Evolutionary conservation across 108 stramenopile species (phyloP), one percentile per base, ranked within the genome.

Genomic region (Cyclostephanos tholiformis): DNA sequence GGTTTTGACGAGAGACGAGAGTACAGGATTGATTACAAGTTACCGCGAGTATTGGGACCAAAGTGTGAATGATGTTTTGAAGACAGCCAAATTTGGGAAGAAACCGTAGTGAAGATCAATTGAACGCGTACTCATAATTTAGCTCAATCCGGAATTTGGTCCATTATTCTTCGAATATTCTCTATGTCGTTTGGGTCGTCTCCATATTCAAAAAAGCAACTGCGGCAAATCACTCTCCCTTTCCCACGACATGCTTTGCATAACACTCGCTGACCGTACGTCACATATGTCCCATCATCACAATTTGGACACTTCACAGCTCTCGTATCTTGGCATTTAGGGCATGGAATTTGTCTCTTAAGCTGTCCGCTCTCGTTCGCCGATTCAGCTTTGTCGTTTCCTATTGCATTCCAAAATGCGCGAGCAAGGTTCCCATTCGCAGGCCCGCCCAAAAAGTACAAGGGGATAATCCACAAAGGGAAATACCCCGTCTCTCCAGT

Each of bases 21-120:
- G 71, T 7, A 89, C 79, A 29, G 95, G 95, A n/a, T 78, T 93
- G 56, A 93, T 96, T 48, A 92, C 90, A 11, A 84, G 79, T 20
- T 96, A 96, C 66, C 76, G 80, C 52, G 95, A 96, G 68, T 88
- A 72, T 69, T 96, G 95, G 95, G 95, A 96, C 80, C 92, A 96
- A 72, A 84, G 85, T 75, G 90, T 95, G 2, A 69, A 68, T 35
- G 85, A 84, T 44, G 94, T 95, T 16, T 69, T 92, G 65, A 88
- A 86, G 75, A 76, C 85, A 26, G 90, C 90, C 51, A 91, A 90
- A 49, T 90, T 90, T 35, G 80, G 77, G 3, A 78, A 76, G 46
- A 76, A 71, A 43, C 68, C 61, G 20, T 80, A 50, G 38, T 48
- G 43, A 7, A 27, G 48, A 10, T 12, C 38, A 36, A 27, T 64